Conservation (phyloP, 1,139 yeast genomes). For the Zygosaccharomyces pseudobailii region DNA sequence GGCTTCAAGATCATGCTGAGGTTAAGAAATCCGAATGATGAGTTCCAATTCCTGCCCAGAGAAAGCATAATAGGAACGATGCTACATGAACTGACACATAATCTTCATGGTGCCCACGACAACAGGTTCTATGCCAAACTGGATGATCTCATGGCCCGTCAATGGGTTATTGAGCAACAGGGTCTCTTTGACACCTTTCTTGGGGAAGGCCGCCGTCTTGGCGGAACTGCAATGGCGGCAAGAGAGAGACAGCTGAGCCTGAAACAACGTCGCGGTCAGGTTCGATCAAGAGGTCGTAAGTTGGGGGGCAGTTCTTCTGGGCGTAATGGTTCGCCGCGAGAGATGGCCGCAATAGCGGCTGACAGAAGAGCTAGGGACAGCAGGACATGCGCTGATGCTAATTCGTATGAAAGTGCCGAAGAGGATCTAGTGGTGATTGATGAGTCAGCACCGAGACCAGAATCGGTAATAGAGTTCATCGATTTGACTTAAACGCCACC, state of each 20-base stretch:
- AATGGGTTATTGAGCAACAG: slow-evolving; percentile 49
- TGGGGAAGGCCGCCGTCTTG: slow-evolving; percentile 54
- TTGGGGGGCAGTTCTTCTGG: slow-evolving; percentile 10
- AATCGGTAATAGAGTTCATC: background rate
- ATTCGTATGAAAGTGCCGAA: background rate
- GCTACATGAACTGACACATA: slow-evolving; percentile 87
- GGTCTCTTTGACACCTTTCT: slow-evolving; percentile 34
- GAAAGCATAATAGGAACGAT: slow-evolving; percentile 73
- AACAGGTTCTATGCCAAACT: slow-evolving; percentile 59
- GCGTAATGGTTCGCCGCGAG: slow-evolving; percentile 35
- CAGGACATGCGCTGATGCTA: slow-evolving; percentile 46
- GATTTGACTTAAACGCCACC: slow-evolving; percentile 2
- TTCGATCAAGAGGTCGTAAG: slow-evolving; percentile 16
- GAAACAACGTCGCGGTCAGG: slow-evolving; percentile 16
- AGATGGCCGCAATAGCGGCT: slow-evolving; percentile 61
- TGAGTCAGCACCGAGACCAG: background rate
- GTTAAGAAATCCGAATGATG: slow-evolving; percentile 56
- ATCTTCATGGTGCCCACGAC: slow-evolving; percentile 76
- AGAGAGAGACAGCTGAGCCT: slow-evolving; percentile 15
- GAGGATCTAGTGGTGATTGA: slow-evolving; percentile 2
- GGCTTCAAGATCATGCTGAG: slow-evolving; percentile 74
- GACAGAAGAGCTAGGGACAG: slow-evolving; percentile 55
- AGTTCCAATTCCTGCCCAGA: slow-evolving; percentile 56
- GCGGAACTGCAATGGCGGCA: slow-evolving; percentile 31
- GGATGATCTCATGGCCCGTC: slow-evolving; percentile 57